Percentiles rank a stretch among this genome's conserved stretches.
Conservation (phyloP, 2,329 filamentous ascomycete genomes). For the Pseudonectria foliicola region DNA sequence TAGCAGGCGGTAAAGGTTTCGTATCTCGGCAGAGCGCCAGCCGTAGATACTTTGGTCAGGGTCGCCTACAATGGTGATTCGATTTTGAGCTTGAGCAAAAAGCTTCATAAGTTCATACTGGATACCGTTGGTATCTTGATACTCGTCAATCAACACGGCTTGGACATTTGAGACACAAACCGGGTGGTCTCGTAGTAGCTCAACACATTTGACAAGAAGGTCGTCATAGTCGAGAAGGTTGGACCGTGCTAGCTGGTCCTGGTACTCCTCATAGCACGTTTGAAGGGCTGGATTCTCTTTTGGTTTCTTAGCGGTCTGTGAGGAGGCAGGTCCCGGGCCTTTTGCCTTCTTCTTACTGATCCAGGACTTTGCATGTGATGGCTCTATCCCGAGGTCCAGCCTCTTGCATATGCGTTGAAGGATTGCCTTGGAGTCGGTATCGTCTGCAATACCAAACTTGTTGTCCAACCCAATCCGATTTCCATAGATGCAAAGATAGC, state of each 20-base stretch:
- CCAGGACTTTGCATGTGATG: slow-evolving; percentile 61
- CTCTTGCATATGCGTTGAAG: slow-evolving; percentile 77
- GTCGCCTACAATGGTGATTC: slow-evolving; percentile 93
- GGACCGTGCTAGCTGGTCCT: slow-evolving; percentile 63
- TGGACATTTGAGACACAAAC: slow-evolving; percentile 84
- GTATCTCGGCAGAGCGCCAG: slow-evolving; percentile 87
- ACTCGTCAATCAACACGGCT: slow-evolving; percentile 90
- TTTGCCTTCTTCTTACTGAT: slow-evolving; percentile 65
- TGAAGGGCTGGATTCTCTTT: slow-evolving; percentile 53
- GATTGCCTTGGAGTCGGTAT: slow-evolving; percentile 69
- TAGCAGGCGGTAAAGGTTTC: slow-evolving; percentile 75
- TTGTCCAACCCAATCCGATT: slow-evolving; percentile 72
- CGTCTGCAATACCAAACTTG: slow-evolving; percentile 88
- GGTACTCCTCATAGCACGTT: slow-evolving; percentile 66
- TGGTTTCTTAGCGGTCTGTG: slow-evolving; percentile 27
- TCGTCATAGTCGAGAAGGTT: slow-evolving; percentile 95
- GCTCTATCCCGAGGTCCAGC: slow-evolving; percentile 60
- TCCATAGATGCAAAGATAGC: slow-evolving; percentile 80
- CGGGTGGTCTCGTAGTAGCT: slow-evolving; percentile 67
- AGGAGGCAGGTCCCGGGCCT: slow-evolving; percentile 40
- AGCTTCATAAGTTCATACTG: slow-evolving; percentile 93
- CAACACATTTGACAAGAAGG: slow-evolving; percentile 73
- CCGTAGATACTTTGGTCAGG: slow-evolving; percentile 98
- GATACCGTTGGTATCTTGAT: slow-evolving; percentile 92
- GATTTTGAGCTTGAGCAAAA: slow-evolving; percentile 62